A percentile compares a stretch with the other conserved stretches of the same genome.
Evolutionary conservation across 306 rosid genomes (phyloP).

Genomic region (Hippophae rhamnoides): DNA sequence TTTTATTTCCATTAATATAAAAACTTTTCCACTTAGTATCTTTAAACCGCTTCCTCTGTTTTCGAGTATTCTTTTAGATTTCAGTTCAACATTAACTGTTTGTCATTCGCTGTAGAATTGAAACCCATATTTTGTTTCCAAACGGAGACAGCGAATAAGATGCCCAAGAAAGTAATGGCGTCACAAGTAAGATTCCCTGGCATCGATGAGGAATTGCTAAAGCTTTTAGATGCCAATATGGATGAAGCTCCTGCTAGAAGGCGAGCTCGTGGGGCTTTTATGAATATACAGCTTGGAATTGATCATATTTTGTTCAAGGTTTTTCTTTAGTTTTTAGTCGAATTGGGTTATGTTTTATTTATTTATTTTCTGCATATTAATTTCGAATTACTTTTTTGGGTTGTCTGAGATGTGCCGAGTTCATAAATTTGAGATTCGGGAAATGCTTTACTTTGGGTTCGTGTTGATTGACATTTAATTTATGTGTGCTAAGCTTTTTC

Average conservation of each 20-base stretch:
- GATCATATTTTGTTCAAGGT: slow-evolving; percentile 85
- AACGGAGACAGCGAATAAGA: slow-evolving; percentile 8
- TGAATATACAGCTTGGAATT: slow-evolving; percentile 67
- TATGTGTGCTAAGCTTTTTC: no score
- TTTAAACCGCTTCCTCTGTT: not conserved
- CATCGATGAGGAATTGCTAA: slow-evolving; percentile 43
- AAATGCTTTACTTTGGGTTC: slow-evolving; percentile 1
- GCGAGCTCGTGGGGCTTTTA: slow-evolving; percentile 70
- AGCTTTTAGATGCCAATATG: slow-evolving; percentile 54
- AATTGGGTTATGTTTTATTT: not conserved
- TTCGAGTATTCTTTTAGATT: not conserved
- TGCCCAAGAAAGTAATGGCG: slow-evolving; percentile 32
- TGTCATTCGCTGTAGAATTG: slow-evolving; percentile 21
- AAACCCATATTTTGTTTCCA: slow-evolving; percentile 20
- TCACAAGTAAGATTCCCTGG: slow-evolving; percentile 34
- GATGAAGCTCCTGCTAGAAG: slow-evolving; percentile 68
- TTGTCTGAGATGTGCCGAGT: slow-evolving; percentile 1
- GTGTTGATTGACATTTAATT: not conserved
- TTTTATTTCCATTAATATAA: no score
- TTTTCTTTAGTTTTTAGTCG: not conserved
- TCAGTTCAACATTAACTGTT: slow-evolving; percentile 8
- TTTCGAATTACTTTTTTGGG: slow-evolving; percentile 5
- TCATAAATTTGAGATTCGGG: slow-evolving; percentile 13
- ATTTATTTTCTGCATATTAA: not conserved
- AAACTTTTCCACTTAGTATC: not conserved